A percentile compares a stretch with the other conserved stretches of the same genome.
Evolutionary conservation across 2,329 filamentous ascomycete species (phyloP).

Genomic region (Aspergillus nomiae): DNA sequence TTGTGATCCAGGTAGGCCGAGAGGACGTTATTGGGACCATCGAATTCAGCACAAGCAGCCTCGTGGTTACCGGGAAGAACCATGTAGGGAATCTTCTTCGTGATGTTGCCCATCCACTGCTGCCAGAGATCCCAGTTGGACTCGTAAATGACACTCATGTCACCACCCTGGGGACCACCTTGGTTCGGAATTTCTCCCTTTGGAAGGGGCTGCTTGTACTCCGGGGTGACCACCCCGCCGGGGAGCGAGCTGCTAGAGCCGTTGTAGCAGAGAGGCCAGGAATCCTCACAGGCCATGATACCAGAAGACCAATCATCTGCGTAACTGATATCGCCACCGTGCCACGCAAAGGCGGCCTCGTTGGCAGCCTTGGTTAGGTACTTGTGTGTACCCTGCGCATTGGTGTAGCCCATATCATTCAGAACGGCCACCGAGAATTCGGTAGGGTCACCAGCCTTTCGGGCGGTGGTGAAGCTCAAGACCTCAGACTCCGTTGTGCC

Average conservation of each 20-base stretch:
- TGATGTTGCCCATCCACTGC: conserved; percentile 50
- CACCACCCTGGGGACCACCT: conserved; percentile 50
- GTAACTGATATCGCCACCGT: conserved; percentile 55
- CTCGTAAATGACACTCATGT: conserved; percentile 54
- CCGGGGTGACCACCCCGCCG: conserved; percentile 35
- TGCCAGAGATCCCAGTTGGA: conserved; percentile 57
- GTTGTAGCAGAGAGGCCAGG: conserved; percentile 57
- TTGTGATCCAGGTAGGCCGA: conserved; percentile 52
- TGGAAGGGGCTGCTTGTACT: conserved; percentile 50
- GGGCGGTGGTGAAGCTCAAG: conserved; percentile 51
- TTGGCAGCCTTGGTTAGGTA: conserved; percentile 44
- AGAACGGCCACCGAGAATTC: conserved; percentile 51
- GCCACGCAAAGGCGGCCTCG: conserved; percentile 56
- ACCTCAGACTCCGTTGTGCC: conserved; percentile 52
- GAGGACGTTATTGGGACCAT: conserved; percentile 47
- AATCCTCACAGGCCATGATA: conserved; percentile 51
- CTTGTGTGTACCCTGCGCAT: conserved; percentile 51
- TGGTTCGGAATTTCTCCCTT: conserved; percentile 49
- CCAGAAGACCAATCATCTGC: conserved; percentile 56
- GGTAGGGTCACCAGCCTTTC: conserved; percentile 44
- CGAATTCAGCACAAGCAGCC: conserved; percentile 52
- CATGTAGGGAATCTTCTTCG: conserved; percentile 53
- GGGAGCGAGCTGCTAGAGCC: conserved; percentile 47
- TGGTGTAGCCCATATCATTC: conserved; percentile 59
- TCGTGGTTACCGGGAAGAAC: conserved; percentile 56